These are phyloP conservation scores for Coemansia sp. DNA, from an alignment of 192 early-diverging fungal species.

Conservation along the genomic window DNA sequence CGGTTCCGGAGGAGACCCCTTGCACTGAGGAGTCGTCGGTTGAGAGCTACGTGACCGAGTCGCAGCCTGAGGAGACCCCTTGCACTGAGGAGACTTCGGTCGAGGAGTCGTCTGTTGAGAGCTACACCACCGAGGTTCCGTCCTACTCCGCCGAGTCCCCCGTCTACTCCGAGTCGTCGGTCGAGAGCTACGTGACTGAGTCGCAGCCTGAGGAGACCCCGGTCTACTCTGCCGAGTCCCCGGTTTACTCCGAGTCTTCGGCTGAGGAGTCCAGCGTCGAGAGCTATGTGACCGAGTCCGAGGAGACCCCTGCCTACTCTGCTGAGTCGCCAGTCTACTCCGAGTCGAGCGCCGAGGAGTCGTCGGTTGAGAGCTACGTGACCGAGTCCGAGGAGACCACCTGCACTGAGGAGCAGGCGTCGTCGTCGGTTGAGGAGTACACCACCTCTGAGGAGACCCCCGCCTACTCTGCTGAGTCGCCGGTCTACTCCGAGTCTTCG, in stretches of 20 bases:
- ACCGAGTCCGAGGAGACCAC: not conserved
- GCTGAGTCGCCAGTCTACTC: not conserved
- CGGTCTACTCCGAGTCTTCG: not conserved
- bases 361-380: constrained; percentile 1
- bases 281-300: too few relatives aligned
- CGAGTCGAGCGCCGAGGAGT: not conserved
- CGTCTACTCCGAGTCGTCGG: not conserved
- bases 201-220: not conserved
- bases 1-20: not conserved
- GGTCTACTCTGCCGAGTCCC: too few relatives aligned
- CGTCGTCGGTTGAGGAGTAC: constrained; percentile 8
- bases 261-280: too few relatives aligned
- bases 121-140: too few relatives aligned
- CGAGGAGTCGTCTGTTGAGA: too few relatives aligned
- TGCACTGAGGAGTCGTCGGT: constrained; percentile 4
- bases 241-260: too few relatives aligned
- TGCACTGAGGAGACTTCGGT: constrained; percentile 3
- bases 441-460: not conserved
- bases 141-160: not conserved
- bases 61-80: not conserved
- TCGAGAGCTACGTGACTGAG: not conserved
- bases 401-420: too few relatives aligned
- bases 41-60: constrained; percentile 16
- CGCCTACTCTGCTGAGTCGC: too few relatives aligned
- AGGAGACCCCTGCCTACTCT: not conserved